Evolutionary conservation across 495 filamentous ascomycete species (phyloP).

Genomic region (Pyrenula massariospora): DNA sequence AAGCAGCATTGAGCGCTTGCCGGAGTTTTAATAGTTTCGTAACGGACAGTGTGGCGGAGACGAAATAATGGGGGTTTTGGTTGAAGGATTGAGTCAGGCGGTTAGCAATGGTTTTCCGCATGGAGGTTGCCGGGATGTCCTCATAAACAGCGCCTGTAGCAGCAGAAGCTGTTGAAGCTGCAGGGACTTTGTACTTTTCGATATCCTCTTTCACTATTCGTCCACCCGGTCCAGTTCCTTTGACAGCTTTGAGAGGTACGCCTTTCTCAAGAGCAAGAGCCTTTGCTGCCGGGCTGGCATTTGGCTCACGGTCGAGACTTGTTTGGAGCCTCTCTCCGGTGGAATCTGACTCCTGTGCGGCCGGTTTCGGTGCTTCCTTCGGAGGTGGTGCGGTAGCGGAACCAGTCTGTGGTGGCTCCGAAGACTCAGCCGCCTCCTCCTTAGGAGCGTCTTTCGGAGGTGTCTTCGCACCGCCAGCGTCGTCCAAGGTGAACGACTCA

Average conservation of each 20-base stretch:
- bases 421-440: conserved; percentile 49
- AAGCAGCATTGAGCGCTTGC: conserved; percentile 76
- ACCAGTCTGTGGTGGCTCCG: conserved; percentile 40
- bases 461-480: conserved; percentile 77
- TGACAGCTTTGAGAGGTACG: conserved; percentile 64
- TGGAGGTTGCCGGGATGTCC: conserved; percentile 74
- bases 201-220: conserved; percentile 86
- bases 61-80: conserved; percentile 98
- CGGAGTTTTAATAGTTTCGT: conserved; percentile 92
- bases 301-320: conserved; percentile 66
- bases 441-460: conserved; percentile 43
- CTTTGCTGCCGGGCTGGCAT: conserved; percentile 64
- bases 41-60: conserved; percentile 77
- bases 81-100: conserved; percentile 80
- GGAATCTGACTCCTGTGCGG: conserved; percentile 58
- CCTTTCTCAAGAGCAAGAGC: conserved; percentile 77
- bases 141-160: conserved; percentile 58
- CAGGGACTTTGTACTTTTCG: conserved; percentile 60
- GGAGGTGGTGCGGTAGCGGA: conserved; percentile 46
- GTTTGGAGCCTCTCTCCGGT: conserved; percentile 70
- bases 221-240: conserved; percentile 79
- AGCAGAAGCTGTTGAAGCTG: conserved; percentile 27
- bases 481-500: conserved; percentile 73
- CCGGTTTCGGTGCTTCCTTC: conserved; percentile 38
- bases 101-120: conserved; percentile 96